Base-by-base conservation (phyloP, 768 basidiomycete species). In the Mycena metata region DNA sequence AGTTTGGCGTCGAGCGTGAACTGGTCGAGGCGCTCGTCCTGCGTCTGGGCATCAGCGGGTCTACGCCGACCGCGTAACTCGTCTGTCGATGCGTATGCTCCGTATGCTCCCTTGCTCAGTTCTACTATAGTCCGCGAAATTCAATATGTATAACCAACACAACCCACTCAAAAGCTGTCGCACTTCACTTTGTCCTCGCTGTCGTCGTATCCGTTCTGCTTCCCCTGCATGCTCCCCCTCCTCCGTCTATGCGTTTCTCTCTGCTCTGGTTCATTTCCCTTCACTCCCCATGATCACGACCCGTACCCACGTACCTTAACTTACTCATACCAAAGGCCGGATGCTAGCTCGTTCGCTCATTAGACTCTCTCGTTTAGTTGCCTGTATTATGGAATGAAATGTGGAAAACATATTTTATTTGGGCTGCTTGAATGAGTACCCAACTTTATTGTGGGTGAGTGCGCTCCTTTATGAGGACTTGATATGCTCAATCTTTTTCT, bases 1-100 rank as follows among this genome's bases (percentile, higher is more conserved):
- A 93, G 76, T 92, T 92, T 67, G 91, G 91, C n/a, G 83, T 93
- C 23, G 89, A 91, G 60, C 81, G 91, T 36, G 84, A 89, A 47
- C 75, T 92, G 30, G 87, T 93, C 50, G 86, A 91, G 73, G 89
- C 90, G 4, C 84, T 92, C 50, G 89, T 86, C 45, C 88, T 90
- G 68, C 84, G 91, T 56, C 81, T 92, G 43, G 64, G 66, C 10
- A 67, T 71, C 49, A 56, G 50, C 23, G 66, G 36, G n/a, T 43
- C 39, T 33, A 26, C 24, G 30, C 43, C 49, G 8, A 24, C 55
- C 15, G 26, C 19, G 26, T 58, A 16, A 46, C 19, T 24, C 41
- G 15, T n/a, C 15, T 24, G 5, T 6, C 3, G 21, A n/a, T 36
- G 30, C 41, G 24, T 30, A 13, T 23, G 24, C 3, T 50, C 23